Percentiles rank a stretch among this genome's conserved stretches.
Conservation (phyloP, 208 protist species). For the Crithidia bombi region DNA sequence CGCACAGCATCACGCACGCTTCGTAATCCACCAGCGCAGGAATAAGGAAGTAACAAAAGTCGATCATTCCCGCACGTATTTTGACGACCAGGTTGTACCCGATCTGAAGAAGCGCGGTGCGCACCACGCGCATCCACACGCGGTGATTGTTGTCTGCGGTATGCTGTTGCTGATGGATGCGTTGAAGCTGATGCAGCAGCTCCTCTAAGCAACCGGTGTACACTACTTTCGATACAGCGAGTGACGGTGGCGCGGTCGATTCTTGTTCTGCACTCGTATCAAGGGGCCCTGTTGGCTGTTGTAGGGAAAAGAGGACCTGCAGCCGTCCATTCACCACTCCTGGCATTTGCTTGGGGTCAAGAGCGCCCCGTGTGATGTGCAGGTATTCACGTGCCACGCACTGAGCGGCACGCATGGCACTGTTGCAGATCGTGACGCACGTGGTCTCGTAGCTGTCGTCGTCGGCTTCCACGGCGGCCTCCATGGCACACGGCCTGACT, state of each 20-base stretch:
- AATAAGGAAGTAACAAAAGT: conserved; percentile 34
- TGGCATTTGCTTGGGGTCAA: conserved; percentile 37
- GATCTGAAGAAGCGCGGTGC: conserved; percentile 27
- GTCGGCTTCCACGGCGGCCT: background rate
- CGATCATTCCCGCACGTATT: conserved; percentile 19
- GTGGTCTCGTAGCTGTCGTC: conserved; percentile 12
- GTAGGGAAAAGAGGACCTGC: background rate
- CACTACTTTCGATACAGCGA: background rate
- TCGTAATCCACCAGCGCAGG: conserved; percentile 30
- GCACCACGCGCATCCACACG: conserved; percentile 10
- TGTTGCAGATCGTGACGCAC: conserved; percentile 14
- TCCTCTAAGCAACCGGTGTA: conserved; percentile 18
- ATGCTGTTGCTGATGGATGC: conserved; percentile 9
- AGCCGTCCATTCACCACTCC: conserved; percentile 21
- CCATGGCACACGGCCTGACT: background rate
- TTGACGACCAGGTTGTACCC: conserved; percentile 38
- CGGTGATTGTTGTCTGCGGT: background rate
- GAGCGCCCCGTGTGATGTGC: conserved; percentile 55
- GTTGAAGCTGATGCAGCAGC: conserved; percentile 11
- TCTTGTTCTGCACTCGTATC: background rate
- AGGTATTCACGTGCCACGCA: conserved; percentile 41
- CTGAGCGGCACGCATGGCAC: conserved; percentile 18
- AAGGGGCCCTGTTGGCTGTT: background rate
- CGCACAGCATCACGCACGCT: conserved; percentile 20
- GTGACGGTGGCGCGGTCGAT: too few species aligned